Conservation (phyloP, 305 asterid genomes). For the Solanum hybrid region DNA sequence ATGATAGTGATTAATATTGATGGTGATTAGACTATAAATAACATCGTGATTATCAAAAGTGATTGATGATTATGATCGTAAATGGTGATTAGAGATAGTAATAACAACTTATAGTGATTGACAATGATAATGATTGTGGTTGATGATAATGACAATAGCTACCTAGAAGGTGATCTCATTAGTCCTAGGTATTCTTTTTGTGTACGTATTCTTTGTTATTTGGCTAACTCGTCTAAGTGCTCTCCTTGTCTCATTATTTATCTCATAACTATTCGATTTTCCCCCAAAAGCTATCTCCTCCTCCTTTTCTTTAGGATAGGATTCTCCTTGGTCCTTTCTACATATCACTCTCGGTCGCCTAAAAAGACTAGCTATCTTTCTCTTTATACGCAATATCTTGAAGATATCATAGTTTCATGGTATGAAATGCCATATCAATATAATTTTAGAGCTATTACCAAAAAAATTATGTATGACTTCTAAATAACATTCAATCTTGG, state of each 20-base stretch:
- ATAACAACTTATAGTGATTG: not conserved
- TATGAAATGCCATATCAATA: no score
- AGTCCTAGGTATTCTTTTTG: not conserved
- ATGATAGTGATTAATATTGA: not conserved
- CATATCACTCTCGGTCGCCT: rapidly evolving
- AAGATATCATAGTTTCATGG: no score
- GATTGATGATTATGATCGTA: not conserved
- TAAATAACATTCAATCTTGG: no score
- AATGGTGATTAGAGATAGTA: not conserved
- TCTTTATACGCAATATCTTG: no score
- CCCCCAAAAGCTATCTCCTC: not conserved
- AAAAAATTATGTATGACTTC: no score
- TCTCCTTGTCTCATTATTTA: not conserved
- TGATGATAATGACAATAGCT: not conserved
- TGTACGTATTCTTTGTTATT: not conserved
- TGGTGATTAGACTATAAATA: not conserved
- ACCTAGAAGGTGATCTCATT: not conserved
- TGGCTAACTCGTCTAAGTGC: rapidly evolving
- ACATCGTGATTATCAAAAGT: not conserved
- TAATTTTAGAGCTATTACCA: no score
- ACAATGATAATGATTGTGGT: not conserved
- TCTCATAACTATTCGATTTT: not conserved
- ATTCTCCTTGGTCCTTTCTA: no score
- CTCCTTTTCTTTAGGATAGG: no score
- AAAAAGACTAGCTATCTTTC: rapidly evolving